Percentiles rank a stretch among this genome's conserved stretches.
Evolutionary conservation across 805 yeast species (phyloP).

Genomic region (Ogataea haglerorum): DNA sequence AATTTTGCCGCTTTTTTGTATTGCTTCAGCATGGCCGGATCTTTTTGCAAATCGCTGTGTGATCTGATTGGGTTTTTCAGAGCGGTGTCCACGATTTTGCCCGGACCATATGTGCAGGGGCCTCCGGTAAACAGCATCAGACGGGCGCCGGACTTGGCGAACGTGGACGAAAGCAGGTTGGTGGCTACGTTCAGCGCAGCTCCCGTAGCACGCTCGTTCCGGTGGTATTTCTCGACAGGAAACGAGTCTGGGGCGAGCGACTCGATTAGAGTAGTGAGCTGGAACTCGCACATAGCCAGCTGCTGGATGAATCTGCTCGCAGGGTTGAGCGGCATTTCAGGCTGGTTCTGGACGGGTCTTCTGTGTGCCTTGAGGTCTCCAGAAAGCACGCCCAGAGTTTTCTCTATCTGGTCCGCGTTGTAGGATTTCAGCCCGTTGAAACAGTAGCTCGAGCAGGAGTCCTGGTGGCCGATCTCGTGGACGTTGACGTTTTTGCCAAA

Average conservation of each 20-base stretch:
- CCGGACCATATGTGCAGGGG: constrained; percentile 65
- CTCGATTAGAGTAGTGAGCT: constrained; percentile 47
- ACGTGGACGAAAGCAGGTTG: constrained; percentile 35
- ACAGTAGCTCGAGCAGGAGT: constrained; percentile 34
- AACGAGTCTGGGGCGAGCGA: constrained; percentile 47
- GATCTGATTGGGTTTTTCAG: constrained; percentile 65
- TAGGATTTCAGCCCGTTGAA: constrained; percentile 60
- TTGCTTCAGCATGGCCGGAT: constrained; percentile 36
- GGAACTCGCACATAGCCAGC: constrained; percentile 48
- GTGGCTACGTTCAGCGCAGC: constrained; percentile 51
- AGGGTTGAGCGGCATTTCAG: constrained; percentile 22
- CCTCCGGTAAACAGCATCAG: constrained; percentile 57
- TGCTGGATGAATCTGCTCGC: constrained; percentile 46
- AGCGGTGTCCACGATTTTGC: constrained; percentile 51
- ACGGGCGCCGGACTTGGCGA: constrained; percentile 51
- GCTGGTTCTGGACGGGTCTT: constrained; percentile 12
- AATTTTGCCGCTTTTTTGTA: constrained; percentile 43
- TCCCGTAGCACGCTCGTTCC: constrained; percentile 58
- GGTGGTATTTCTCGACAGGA: constrained; percentile 41
- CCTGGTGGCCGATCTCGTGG: constrained; percentile 46
- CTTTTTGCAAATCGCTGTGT: constrained; percentile 56
- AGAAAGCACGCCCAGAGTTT: constrained; percentile 43
- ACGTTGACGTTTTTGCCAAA: constrained; percentile 59
- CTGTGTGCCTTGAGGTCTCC: constrained; percentile 26
- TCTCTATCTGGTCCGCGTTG: constrained; percentile 43